Conservation (phyloP, 441 rosid genomes). For the Adansonia gregorii region DNA sequence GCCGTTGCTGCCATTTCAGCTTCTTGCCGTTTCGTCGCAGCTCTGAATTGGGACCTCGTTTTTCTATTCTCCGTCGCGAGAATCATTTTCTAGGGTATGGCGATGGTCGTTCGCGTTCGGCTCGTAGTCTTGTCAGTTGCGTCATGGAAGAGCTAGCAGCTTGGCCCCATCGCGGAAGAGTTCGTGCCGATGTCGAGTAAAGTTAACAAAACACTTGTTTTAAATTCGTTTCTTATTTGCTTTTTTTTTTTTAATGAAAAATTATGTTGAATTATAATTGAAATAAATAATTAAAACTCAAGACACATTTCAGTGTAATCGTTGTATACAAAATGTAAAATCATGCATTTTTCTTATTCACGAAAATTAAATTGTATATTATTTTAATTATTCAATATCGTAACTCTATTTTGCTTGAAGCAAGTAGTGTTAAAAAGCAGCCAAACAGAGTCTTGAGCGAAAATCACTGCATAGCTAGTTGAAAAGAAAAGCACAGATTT, state of each 20-base stretch:
- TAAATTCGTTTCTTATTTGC: slow-evolving; percentile 5
- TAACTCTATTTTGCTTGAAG: too few relatives aligned
- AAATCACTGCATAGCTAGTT: too few relatives aligned
- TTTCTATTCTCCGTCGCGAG: slow-evolving; percentile 33
- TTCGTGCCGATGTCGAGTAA: slow-evolving; percentile 71
- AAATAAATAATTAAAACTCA: not conserved
- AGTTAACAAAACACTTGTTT: slow-evolving; percentile 19
- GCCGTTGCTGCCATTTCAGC: slow-evolving; percentile 45
- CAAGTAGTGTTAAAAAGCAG: too few relatives aligned
- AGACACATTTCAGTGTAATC: not conserved
- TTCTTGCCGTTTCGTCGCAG: slow-evolving; percentile 39
- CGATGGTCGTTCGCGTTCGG: slow-evolving; percentile 44
- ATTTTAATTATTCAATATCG: too few relatives aligned
- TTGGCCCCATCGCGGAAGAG: slow-evolving; percentile 45
- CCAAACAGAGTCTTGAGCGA: too few relatives aligned
- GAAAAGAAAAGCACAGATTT: not conserved
- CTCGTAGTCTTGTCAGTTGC: slow-evolving; percentile 60
- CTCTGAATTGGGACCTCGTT: slow-evolving; percentile 37
- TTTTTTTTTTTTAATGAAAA: slow-evolving; percentile 16
- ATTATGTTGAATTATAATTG: not conserved
- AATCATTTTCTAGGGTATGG: slow-evolving; percentile 34
- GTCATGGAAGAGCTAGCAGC: slow-evolving; percentile 63
- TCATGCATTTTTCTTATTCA: not conserved
- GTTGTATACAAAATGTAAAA: not conserved
- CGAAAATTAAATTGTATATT: not conserved